Percentiles rank a stretch among this genome's conserved stretches.
phyloP scores from a whole-genome alignment of 805 yeast genomes.

The Myxozyma neglecta region DNA sequence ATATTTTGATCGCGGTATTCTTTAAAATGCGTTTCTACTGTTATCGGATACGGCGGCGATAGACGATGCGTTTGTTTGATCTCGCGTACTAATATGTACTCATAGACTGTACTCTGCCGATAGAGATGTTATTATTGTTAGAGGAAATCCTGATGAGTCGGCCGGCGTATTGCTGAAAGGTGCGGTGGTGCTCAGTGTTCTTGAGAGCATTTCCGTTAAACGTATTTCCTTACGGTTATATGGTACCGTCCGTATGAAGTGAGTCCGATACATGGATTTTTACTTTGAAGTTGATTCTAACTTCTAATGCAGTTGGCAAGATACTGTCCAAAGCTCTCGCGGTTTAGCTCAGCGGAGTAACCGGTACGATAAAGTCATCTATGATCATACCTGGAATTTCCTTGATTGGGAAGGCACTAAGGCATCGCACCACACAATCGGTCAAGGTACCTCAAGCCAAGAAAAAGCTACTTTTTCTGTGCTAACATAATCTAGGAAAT shows the following conservation, averaged over 20 bases:
- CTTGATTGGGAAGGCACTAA: conserved; percentile 48
- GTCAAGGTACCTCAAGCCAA: no score
- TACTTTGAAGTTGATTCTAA: conserved; percentile 34
- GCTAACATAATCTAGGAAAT: conserved; percentile 56
- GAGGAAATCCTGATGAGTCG: conserved; percentile 78
- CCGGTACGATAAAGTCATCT: conserved; percentile 58
- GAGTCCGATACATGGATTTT: conserved; percentile 40
- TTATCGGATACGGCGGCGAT: no score
- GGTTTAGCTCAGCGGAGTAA: conserved; percentile 37
- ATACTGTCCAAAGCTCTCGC: conserved; percentile 27
- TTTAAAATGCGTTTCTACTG: no score
- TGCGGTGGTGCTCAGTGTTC: conserved; percentile 68
- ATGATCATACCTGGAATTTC: conserved; percentile 77
- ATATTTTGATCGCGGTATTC: no score
- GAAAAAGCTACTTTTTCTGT: no score
- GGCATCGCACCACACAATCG: conserved; percentile 29
- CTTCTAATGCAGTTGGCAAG: conserved; percentile 30
- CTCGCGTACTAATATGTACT: neutral
- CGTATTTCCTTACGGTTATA: conserved; percentile 62
- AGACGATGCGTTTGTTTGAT: no score
- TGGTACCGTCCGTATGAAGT: conserved; percentile 62
- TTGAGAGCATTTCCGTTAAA: conserved; percentile 71
- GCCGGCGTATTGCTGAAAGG: conserved; percentile 76
- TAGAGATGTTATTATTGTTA: conserved; percentile 74
- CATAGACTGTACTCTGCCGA: conserved; percentile 56